These are phyloP conservation scores for Tylopilus microsporus DNA, from an alignment of 1,284 basidiomycete genomes.

Conservation along the genomic window DNA sequence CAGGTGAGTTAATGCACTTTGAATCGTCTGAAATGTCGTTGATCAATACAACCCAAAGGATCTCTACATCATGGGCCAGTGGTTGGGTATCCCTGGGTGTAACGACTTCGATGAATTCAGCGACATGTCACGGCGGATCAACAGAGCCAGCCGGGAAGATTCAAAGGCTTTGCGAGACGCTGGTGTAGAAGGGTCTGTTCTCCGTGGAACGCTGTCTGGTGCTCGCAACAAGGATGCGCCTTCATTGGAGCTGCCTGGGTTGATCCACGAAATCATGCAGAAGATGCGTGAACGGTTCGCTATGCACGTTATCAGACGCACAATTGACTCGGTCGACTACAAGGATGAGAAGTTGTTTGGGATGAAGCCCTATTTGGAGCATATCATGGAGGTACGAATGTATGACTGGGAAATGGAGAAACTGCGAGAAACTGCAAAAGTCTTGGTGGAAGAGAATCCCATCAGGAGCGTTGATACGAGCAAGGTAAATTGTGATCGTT, in stretches of 20 bases:
- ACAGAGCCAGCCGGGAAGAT: not conserved
- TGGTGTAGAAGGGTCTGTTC: not conserved
- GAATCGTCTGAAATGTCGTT: no score
- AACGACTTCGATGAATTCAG: not conserved
- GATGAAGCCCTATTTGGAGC: not conserved
- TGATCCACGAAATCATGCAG: not conserved
- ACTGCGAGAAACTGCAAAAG: not conserved
- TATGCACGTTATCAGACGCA: not conserved
- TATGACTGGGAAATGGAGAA: not conserved
- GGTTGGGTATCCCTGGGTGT: not conserved
- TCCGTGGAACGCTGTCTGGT: not conserved
- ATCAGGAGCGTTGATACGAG: not conserved
- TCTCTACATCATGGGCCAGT: not conserved
- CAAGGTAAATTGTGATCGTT: no score
- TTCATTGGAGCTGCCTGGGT: not conserved
- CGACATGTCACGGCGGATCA: not conserved
- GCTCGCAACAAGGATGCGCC: not conserved
- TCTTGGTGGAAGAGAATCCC: not conserved
- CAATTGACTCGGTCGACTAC: not conserved
- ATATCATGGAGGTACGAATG: not conserved
- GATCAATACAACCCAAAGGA: no score
- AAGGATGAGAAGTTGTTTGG: not conserved
- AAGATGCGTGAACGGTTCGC: not conserved
- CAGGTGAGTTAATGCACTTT: not conserved
- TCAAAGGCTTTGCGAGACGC: not conserved